Evolutionary conservation across 495 filamentous ascomycete species (phyloP).

Genomic region (Parachaetomium inaequale): DNA sequence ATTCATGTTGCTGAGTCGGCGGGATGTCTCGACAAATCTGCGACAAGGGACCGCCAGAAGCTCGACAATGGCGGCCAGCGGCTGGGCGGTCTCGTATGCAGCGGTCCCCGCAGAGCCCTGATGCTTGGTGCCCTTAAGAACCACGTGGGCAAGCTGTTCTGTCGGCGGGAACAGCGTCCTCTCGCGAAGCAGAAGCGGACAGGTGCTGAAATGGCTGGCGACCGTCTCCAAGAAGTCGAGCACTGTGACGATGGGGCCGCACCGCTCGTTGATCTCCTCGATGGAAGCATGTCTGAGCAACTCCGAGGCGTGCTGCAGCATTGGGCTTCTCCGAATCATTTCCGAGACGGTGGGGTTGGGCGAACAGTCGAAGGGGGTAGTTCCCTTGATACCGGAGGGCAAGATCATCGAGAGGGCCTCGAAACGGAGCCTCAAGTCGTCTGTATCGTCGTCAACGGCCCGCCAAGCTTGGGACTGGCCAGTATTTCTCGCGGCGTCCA

Average conservation of each 20-base stretch:
- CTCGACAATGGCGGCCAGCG: slow-evolving; percentile 3
- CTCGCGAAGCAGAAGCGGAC: slow-evolving; percentile 14
- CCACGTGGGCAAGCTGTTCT: slow-evolving; percentile 19
- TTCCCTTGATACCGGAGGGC: slow-evolving; percentile 1
- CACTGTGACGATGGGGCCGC: slow-evolving; percentile 21
- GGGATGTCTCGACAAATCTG: slow-evolving; percentile 9
- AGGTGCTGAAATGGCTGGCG: slow-evolving; percentile 20
- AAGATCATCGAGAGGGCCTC: slow-evolving; percentile 19
- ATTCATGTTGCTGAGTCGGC: neutral
- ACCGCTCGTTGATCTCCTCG: slow-evolving; percentile 26
- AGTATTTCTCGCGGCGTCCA: neutral
- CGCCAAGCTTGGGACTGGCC: neutral
- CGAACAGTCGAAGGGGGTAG: slow-evolving; percentile 14
- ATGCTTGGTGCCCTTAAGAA: neutral
- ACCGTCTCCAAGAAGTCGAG: slow-evolving; percentile 32
- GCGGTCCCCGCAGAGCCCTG: neutral
- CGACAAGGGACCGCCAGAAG: slow-evolving; percentile 14
- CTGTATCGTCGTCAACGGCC: neutral
- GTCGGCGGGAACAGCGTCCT: slow-evolving; percentile 22
- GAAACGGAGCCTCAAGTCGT: slow-evolving; percentile 16
- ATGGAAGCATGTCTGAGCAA: slow-evolving; percentile 32
- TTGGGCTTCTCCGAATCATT: slow-evolving; percentile 35
- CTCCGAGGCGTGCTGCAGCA: slow-evolving; percentile 29
- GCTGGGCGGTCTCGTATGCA: slow-evolving; percentile 10
- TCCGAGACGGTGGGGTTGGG: slow-evolving; percentile 20